These are phyloP conservation scores for Perkinsela sp. DNA, from an alignment of 208 protist genomes.

Conservation along the genomic window DNA sequence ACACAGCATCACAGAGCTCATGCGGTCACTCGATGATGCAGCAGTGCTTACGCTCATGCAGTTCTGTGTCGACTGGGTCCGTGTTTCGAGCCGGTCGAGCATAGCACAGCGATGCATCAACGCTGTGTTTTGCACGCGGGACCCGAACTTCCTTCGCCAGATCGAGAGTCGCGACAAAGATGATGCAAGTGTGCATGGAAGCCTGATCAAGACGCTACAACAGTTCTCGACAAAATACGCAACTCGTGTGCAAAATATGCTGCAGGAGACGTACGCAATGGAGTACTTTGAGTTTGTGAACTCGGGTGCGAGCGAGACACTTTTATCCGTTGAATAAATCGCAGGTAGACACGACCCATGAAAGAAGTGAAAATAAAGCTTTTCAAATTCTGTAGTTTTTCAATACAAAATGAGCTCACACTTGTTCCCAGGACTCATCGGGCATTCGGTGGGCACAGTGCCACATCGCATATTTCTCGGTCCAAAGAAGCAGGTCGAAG, in stretches of 20 bases:
- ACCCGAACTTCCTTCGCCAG: not conserved
- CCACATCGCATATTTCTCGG: not conserved
- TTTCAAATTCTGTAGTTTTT: too few species aligned
- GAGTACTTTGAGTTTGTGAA: not conserved
- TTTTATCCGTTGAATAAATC: not conserved
- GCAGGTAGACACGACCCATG: not conserved
- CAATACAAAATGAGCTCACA: not conserved
- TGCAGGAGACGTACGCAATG: not conserved
- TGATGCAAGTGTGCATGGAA: not conserved
- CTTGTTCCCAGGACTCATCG: not conserved
- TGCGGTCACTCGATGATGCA: not conserved
- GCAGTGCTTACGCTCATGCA: not conserved
- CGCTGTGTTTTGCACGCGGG: not conserved
- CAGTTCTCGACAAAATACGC: not conserved
- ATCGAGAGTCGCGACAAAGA: not conserved
- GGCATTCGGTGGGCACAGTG: not conserved
- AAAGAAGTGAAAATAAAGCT: too few species aligned
- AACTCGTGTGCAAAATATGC: not conserved
- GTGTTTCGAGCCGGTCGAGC: not conserved
- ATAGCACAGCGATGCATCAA: not conserved
- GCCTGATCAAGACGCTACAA: not conserved
- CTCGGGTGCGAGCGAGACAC: not conserved
- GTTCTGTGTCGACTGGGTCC: not conserved
- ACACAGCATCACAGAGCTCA: not conserved
- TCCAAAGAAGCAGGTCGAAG: not conserved